Conservation (phyloP, 139 green algal species). For the Coelastrella sp. region DNA sequence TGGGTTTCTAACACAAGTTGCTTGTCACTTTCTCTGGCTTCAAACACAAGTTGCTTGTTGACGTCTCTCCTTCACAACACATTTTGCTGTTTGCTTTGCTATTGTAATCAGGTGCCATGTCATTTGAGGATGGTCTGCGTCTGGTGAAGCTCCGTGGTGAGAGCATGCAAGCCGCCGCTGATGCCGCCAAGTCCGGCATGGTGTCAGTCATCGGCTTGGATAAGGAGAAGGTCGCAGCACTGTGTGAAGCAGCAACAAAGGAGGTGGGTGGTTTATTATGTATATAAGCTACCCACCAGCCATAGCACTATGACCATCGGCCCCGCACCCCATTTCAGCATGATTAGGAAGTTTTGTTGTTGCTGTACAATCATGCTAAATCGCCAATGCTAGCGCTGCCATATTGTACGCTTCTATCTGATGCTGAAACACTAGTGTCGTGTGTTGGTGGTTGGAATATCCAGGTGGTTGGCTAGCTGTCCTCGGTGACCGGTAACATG, state of each 20-base stretch:
- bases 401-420: too few relatives aligned
- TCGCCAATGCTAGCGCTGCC: neutral
- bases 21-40: too few relatives aligned
- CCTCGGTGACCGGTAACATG: too few relatives aligned
- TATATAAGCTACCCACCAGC: neutral
- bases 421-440: neutral
- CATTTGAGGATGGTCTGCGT: slow-evolving; percentile 95
- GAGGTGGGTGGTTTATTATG: slow-evolving; percentile 59
- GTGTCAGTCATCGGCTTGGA: slow-evolving; percentile 96
- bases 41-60: too few relatives aligned
- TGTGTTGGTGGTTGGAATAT: too few relatives aligned
- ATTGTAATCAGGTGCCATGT: slow-evolving; percentile 51
- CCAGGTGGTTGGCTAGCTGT: too few relatives aligned
- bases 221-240: slow-evolving; percentile 86
- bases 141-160: slow-evolving; percentile 97
- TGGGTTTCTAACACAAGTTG: too few relatives aligned
- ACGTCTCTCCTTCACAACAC: too few relatives aligned
- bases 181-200: slow-evolving; percentile 91
- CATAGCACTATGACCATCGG: too few relatives aligned
- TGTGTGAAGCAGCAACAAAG: slow-evolving; percentile 89
- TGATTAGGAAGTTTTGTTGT: neutral
- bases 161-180: slow-evolving; percentile 98
- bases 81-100: too few relatives aligned
- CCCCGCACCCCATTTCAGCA: neutral
- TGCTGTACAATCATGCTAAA: neutral